Conservation (phyloP, 1,284 basidiomycete genomes). For the Sporisorium exsertum region DNA sequence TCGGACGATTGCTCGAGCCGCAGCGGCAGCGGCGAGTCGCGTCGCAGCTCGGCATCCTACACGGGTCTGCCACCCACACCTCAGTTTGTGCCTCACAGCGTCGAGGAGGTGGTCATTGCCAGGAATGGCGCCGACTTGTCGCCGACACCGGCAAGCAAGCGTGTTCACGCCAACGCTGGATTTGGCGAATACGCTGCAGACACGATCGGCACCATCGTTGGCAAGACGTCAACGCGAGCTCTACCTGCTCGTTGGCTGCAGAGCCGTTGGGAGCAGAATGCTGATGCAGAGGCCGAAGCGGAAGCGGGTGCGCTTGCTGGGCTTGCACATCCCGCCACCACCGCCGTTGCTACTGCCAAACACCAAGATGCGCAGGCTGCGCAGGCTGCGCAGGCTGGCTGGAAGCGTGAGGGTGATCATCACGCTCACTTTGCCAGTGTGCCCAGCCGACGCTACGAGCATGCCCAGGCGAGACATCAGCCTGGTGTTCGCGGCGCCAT, state of each 20-base stretch:
- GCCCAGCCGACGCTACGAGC: constrained; percentile 7
- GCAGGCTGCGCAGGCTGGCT: constrained; percentile 9
- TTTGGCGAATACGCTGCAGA: constrained; percentile 16
- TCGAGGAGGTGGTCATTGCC: constrained; percentile 19
- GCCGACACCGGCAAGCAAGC: constrained; percentile 34
- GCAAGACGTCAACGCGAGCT: constrained; percentile 21
- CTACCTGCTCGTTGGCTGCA: constrained; percentile 41
- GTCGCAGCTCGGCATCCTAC: constrained; percentile 57
- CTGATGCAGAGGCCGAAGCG: not conserved
- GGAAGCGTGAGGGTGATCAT: not conserved
- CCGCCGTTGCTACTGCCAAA: constrained; percentile 2
- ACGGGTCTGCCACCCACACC: constrained; percentile 59
- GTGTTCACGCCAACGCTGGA: constrained; percentile 8
- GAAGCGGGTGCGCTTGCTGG: constrained; percentile 7
- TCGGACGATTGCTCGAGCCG: constrained; percentile 52
- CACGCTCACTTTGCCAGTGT: constrained; percentile 28
- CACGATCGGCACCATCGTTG: constrained; percentile 13
- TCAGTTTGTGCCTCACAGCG: constrained; percentile 43
- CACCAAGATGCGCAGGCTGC: constrained; percentile 10
- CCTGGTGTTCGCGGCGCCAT: constrained; percentile 17
- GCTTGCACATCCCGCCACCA: constrained; percentile 8
- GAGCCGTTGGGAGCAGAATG: constrained; percentile 37
- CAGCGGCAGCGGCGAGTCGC: constrained; percentile 49
- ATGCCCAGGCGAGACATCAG: constrained; percentile 10
- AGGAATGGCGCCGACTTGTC: constrained; percentile 19